phyloP scores from a whole-genome alignment of 2,329 filamentous ascomycete genomes.

The Monilinia vaccinii-corymbosi region DNA sequence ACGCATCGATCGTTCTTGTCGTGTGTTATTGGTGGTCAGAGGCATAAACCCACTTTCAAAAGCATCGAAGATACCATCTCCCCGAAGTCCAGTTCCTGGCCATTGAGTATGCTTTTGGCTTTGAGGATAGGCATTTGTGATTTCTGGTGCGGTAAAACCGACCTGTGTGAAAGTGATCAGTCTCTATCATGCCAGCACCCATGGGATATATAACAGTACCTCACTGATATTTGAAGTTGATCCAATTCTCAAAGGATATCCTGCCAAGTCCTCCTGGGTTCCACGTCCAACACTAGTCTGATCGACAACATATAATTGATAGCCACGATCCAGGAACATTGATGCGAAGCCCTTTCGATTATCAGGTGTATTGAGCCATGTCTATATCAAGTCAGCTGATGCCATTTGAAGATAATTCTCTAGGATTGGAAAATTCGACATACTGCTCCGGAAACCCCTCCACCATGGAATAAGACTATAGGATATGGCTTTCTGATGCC shows the following conservation, averaged over 20 bases:
- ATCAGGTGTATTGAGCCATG: slow-evolving; percentile 39
- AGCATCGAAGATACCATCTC: slow-evolving; percentile 20
- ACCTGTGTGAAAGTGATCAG: not conserved
- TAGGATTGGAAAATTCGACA: not conserved
- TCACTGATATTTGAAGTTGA: slow-evolving; percentile 14
- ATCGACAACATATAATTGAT: slow-evolving; percentile 34
- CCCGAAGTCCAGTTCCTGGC: slow-evolving; percentile 30
- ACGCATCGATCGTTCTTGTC: slow-evolving; percentile 27
- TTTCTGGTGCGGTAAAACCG: slow-evolving; percentile 6
- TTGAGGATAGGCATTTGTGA: slow-evolving; percentile 9
- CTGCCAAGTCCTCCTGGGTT: slow-evolving; percentile 16
- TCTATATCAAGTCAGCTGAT: slow-evolving; percentile 18
- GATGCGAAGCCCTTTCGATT: slow-evolving; percentile 38
- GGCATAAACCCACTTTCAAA: not conserved
- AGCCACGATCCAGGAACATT: slow-evolving; percentile 36
- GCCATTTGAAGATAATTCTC: not conserved
- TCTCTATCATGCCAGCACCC: not conserved
- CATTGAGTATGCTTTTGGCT: slow-evolving; percentile 31
- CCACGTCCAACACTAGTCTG: slow-evolving; percentile 17
- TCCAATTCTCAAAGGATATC: slow-evolving; percentile 19
- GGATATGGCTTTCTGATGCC: slow-evolving; percentile 12
- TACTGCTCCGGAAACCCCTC: slow-evolving; percentile 15
- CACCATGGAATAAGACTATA: slow-evolving; percentile 16
- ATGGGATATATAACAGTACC: not conserved
- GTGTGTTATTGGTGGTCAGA: slow-evolving; percentile 24